Percentiles rank a stretch among this genome's conserved stretches.
Evolutionary conservation across 768 basidiomycete species (phyloP).

Genomic region (Lactifluus rugatus): DNA sequence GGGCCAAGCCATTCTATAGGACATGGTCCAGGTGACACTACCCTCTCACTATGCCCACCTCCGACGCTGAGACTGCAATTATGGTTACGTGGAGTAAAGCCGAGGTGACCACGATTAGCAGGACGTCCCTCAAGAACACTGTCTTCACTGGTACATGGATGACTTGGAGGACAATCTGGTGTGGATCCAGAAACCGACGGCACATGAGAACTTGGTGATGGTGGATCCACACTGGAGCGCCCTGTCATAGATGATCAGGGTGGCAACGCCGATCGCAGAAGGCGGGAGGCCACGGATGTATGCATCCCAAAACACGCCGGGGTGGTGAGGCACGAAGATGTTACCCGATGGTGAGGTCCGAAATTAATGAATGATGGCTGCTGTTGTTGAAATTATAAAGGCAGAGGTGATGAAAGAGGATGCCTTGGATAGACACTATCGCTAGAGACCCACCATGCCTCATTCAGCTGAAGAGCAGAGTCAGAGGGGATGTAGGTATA

Average conservation of each 20-base stretch:
- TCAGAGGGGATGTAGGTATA: constrained; percentile 12
- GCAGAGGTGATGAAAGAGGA: constrained; percentile 5
- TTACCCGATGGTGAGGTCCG: constrained; percentile 1
- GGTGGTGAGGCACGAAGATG: constrained; percentile 13
- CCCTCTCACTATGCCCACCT: constrained; percentile 26
- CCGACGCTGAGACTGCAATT: constrained; percentile 66
- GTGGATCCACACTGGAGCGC: constrained; percentile 19
- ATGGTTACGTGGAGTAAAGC: constrained; percentile 29
- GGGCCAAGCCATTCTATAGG: constrained; percentile 60
- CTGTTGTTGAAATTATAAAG: constrained; percentile 5
- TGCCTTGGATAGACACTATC: constrained; percentile 10
- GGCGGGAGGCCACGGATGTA: neutral
- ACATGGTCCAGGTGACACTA: constrained; percentile 16
- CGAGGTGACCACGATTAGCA: constrained; percentile 5
- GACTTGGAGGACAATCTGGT: constrained; percentile 20
- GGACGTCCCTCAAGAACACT: constrained; percentile 7
- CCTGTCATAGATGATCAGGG: neutral
- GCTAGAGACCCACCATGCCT: constrained; percentile 14
- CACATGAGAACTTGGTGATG: constrained; percentile 24
- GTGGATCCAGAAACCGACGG: constrained; percentile 24
- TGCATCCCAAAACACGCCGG: constrained; percentile 12
- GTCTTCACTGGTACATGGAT: constrained; percentile 25
- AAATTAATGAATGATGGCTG: neutral
- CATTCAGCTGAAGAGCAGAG: constrained; percentile 10
- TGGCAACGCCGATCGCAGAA: constrained; percentile 12